Base-by-base conservation (phyloP, 805 yeast genomes). In the Kuraishia cidri region DNA sequence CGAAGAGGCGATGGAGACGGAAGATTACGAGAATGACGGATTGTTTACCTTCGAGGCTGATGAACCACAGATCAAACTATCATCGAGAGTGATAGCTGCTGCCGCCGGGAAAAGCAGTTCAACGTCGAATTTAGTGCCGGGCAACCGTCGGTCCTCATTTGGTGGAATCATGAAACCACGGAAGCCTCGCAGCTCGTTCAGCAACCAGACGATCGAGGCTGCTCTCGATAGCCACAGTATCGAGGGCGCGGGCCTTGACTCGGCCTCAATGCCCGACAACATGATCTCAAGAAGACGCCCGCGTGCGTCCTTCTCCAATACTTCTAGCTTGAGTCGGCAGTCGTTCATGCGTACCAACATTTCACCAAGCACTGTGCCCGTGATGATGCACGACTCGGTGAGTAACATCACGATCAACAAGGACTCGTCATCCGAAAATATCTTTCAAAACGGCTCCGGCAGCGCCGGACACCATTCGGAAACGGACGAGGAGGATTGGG, bases 401-500 rank as follows among this genome's bases (percentile, higher is more conserved):
- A 47, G 54, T 33, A 50, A 40, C 20, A 45, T 47, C 21, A 34
- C 46, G 7, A 43, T 48, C 15, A 39, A 42, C 18, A 33, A 37
- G 14, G 30, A 27, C 5, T 21, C 38, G 14, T 44, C 58, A 12
- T 44, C 48, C 13, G 46, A 45, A n/a, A n/a, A n/a, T n/a, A n/a
- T n/a, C n/a, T n/a, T n/a, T n/a, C n/a, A n/a, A n/a, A n/a, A n/a
- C n/a, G n/a, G n/a, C 17, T 4, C 14, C 27, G 4, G 24, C 24
- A 11, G 19, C 6, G 12, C 8, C 4, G 30, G 19, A 5, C 45
- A 46, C 15, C 62, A 55, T 33, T 69, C 77, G 28, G 94, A 85
- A 47, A 90, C 98, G 0, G 98, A 90, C 54, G 97, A 90, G 50
- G 98, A 90, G 56, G 97, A 90, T 56, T 90, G 98, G 98, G 82